Conservation (phyloP, 805 yeast species). For the Ogataea nonfermentans region DNA sequence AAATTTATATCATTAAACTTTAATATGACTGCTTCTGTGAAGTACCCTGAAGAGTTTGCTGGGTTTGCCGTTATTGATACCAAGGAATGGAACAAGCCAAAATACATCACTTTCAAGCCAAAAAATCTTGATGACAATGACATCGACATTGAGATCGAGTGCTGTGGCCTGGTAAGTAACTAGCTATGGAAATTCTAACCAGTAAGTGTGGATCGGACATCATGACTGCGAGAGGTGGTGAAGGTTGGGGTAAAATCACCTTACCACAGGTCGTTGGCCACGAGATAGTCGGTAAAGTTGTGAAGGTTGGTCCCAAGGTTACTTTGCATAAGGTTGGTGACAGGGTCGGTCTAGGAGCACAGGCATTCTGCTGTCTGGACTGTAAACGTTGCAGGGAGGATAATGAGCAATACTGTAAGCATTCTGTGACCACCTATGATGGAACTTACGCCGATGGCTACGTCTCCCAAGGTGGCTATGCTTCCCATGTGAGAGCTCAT, state of each 20-base stretch:
- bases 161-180: constrained; percentile 49
- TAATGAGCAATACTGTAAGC: constrained; percentile 47
- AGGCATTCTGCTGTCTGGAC: constrained; percentile 37
- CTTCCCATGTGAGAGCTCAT: constrained; percentile 47
- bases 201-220: constrained; percentile 60
- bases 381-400: constrained; percentile 37
- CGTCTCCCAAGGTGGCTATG: constrained; percentile 43
- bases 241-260: constrained; percentile 45
- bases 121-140: constrained; percentile 45
- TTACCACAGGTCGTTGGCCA: constrained; percentile 51
- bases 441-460: constrained; percentile 36
- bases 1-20: background rate
- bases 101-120: constrained; percentile 47
- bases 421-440: constrained; percentile 44
- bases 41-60: constrained; percentile 56
- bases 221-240: constrained; percentile 47
- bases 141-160: constrained; percentile 51
- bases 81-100: constrained; percentile 56
- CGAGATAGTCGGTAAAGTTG: constrained; percentile 43
- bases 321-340: constrained; percentile 41
- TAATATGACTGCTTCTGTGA: constrained; percentile 21
- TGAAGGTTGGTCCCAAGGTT: constrained; percentile 38
- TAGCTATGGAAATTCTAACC: background rate
- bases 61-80: constrained; percentile 53
- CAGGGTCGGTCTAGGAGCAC: constrained; percentile 47